Conservation (phyloP, 2,329 filamentous ascomycete species). For the Ophiocordyceps sinensis region DNA sequence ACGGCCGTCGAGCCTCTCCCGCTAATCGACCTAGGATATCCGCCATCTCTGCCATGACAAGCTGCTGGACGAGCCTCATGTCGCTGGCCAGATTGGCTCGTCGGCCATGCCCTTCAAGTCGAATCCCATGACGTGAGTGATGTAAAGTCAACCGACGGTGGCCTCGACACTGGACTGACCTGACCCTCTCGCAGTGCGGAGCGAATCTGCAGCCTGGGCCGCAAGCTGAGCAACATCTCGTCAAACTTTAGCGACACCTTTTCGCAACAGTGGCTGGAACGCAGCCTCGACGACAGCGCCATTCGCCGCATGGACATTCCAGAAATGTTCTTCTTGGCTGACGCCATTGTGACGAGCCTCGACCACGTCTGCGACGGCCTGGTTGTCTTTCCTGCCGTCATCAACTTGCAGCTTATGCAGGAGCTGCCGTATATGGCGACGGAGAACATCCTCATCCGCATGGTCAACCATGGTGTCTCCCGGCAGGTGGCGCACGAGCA, state of each 20-base stretch:
- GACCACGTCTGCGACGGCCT: conserved; percentile 56
- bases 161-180: background rate
- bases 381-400: conserved; percentile 66
- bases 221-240: conserved; percentile 28
- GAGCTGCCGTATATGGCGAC: conserved; percentile 84
- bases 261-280: conserved; percentile 37
- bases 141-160: no score
- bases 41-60: conserved; percentile 38
- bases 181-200: conserved; percentile 3
- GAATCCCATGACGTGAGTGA: conserved; percentile 5
- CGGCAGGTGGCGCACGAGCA: conserved; percentile 78
- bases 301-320: conserved; percentile 53
- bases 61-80: conserved; percentile 75
- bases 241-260: conserved; percentile 18
- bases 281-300: conserved; percentile 63
- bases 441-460: conserved; percentile 55
- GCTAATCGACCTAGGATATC: conserved; percentile 35
- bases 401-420: conserved; percentile 50
- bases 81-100: conserved; percentile 55
- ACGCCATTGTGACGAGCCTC: conserved; percentile 50
- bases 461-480: conserved; percentile 54
- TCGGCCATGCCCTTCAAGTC: conserved; percentile 16
- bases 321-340: conserved; percentile 52
- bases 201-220: conserved; percentile 9
- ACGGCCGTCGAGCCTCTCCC: background rate